Evolutionary conservation across 2,329 filamentous ascomycete species (phyloP), one percentile per base, ranked within the genome.

Genomic region (Coleophoma cylindrospora): DNA sequence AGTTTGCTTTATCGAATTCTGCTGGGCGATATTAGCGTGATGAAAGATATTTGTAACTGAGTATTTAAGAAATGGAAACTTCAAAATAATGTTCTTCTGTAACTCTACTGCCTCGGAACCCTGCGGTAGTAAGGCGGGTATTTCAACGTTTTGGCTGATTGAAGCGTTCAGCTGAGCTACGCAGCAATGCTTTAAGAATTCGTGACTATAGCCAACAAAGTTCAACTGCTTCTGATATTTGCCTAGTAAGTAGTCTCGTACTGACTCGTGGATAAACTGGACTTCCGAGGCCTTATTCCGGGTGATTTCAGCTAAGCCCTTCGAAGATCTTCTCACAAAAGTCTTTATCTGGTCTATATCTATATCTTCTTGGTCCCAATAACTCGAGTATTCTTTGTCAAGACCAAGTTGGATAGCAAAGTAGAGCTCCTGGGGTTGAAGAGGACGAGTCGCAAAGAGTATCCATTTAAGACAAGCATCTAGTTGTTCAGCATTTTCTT

Each of bases 391-490:
- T 3, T 50, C 40, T 50, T 50, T 49, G n/a, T 54, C 46, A 3
- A 61, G 40, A 40, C 43, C 15, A 47, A 56, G 36, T 43, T 54
- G 45, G 33, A 59, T 45, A 14, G 58, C 57, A 21, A 56, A 59
- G 32, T 61, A 61, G 21, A 60, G 51, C 21, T 58, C 57, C 14
- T 53, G 48, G n/a, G 49, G 56, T 19, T 57, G 57, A n/a, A 57
- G 41, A 43, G 56, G 55, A 43, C 54, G 51, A 46, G 19, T 49
- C 13, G 80, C 68, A 21, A 71, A 82, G 0, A 84, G 64, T 0
- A 84, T 65, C 74, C 74, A 83, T 17, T 75, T 70, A 0, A 84
- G 52, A 32, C 72, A 80, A 0, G 77, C 54, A 0, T 70, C 49
- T 0, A 82, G 54, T 0, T 69, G 62, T 0, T 73, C 62, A 43